These are phyloP conservation scores for Lasiodiplodia gonubiensis DNA, from an alignment of 2,329 filamentous ascomycete genomes.

Conservation along the genomic window DNA sequence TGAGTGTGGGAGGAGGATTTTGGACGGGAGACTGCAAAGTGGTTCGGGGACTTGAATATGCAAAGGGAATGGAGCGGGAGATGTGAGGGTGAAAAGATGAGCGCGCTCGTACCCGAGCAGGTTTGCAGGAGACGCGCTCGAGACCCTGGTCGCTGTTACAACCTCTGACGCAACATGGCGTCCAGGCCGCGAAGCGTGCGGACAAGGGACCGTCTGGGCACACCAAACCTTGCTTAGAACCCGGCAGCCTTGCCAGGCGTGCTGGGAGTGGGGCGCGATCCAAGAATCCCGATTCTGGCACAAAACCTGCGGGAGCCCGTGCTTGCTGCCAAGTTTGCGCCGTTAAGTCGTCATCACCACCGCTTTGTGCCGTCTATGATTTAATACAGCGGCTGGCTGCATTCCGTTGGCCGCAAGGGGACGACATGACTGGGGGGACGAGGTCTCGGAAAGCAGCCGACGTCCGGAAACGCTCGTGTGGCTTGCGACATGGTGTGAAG, in stretches of 20 bases:
- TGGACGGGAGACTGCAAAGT: background rate
- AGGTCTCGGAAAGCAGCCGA: background rate
- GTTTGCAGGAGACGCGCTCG: conserved; percentile 20
- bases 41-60: background rate
- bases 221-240: background rate
- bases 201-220: conserved; percentile 16
- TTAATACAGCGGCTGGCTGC: conserved; percentile 20
- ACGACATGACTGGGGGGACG: background rate
- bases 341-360: conserved; percentile 13
- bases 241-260: conserved; percentile 13
- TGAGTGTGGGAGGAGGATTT: background rate
- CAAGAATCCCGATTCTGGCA: background rate
- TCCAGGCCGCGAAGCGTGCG: conserved; percentile 1
- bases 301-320: conserved; percentile 28
- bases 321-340: conserved; percentile 27
- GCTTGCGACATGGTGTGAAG: conserved; percentile 14
- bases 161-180: conserved; percentile 29
- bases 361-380: conserved; percentile 17
- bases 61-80: conserved; percentile 9
- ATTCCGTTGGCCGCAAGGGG: conserved; percentile 12
- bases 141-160: conserved; percentile 21
- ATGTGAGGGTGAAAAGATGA: conserved; percentile 25
- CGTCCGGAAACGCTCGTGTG: background rate
- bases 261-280: conserved; percentile 4
- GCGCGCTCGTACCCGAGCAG: conserved; percentile 19